Evolutionary conservation across 2,329 filamentous ascomycete species (phyloP).

Genomic region (Exophiala calicioides): DNA sequence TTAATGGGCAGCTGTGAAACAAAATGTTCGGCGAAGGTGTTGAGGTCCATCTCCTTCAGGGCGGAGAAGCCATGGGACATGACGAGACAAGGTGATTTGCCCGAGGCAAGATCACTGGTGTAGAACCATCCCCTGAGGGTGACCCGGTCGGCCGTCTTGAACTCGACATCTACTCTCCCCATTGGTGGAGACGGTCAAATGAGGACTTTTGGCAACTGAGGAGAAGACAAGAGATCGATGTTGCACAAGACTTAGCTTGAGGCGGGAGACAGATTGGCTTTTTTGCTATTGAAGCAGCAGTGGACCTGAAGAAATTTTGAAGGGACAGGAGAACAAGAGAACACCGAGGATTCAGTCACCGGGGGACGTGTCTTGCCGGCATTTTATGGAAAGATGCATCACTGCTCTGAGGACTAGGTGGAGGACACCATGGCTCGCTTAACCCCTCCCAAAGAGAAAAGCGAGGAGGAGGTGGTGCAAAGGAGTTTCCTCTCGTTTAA

Average conservation of each 20-base stretch:
- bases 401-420: too few relatives aligned
- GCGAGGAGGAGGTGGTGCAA: not conserved
- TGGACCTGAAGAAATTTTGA: too few relatives aligned
- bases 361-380: too few relatives aligned
- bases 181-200: constrained; percentile 8
- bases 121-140: constrained; percentile 32
- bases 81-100: constrained; percentile 28
- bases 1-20: constrained; percentile 22
- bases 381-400: too few relatives aligned
- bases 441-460: not conserved
- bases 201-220: too few relatives aligned
- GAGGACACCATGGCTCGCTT: not conserved
- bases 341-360: too few relatives aligned
- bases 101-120: constrained; percentile 14
- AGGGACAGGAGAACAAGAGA: too few relatives aligned
- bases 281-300: too few relatives aligned
- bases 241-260: too few relatives aligned
- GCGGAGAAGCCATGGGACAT: constrained; percentile 31
- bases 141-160: constrained; percentile 30
- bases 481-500: not conserved
- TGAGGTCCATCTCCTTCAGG: constrained; percentile 31
- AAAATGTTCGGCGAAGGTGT: constrained; percentile 29
- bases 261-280: too few relatives aligned
- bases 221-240: too few relatives aligned
- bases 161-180: constrained; percentile 29